Evolutionary conservation across 805 yeast genomes (phyloP), one percentile per base, ranked within the genome.

Genomic region (Saturnispora galanensis): DNA sequence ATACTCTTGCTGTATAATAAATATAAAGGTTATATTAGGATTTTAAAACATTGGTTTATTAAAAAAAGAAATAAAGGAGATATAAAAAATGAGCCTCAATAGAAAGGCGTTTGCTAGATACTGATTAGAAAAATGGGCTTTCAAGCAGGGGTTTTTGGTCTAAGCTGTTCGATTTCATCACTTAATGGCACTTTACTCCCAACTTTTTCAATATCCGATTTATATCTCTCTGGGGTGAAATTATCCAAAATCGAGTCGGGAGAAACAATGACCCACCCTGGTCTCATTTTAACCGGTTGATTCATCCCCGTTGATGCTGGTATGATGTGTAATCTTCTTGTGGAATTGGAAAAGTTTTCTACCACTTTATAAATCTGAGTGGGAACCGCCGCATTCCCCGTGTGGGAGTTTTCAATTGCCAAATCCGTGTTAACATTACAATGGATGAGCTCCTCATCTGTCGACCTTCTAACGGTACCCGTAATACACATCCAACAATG

Each of bases 401-500:
- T 60, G 2, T 51, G 47, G 30, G 55, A 58, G 56, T 69, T 67
- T 56, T 87, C 95, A 49, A 89, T 73, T 48, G 79, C 80, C 41
- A 89, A 69, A 62, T 89, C 97, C 0, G 96, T 88, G 56, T 89
- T 95, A 34, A 89, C 77, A 57, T 89, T 89, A 65, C 97, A 90
- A 59, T 89, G 94, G 49, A 89, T 88, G 47, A 89, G 68, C 60
- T 85, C 88, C 11, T 75, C 74, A 63, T 89, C 97, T 0, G 80
- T 77, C 2, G 94, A 77, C 55, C 97, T 73, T 56, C 96, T 71
- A 7, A 89, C 90, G 0, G 97, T 89, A 2, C 97, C 97, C 2
- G 95, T 89, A 43, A 89, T 84, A 54, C 96, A 90, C 96, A 89
- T 88, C 84, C 96, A 84, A 56, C 97, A 89, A 64, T 90, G 97